These are phyloP conservation scores for Sporothrix brunneoviolacea DNA, from an alignment of 2,329 filamentous ascomycete species.

Conservation along the genomic window DNA sequence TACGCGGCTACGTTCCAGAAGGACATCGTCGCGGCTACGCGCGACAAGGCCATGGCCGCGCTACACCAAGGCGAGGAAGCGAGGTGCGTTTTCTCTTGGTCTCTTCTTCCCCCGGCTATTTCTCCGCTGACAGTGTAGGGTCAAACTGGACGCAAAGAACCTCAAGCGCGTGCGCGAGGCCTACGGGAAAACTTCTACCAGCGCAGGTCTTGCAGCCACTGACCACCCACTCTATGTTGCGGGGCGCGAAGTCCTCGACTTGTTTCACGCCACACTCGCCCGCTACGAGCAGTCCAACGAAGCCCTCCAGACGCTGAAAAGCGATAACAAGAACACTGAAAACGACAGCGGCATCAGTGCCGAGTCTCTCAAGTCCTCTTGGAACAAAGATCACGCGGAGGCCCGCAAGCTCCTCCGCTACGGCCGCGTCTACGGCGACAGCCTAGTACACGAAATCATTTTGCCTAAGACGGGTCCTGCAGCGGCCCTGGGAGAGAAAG, in stretches of 20 bases:
- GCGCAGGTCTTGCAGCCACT: background rate
- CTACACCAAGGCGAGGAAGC: conserved; percentile 5
- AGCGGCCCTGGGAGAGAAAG: too few species aligned
- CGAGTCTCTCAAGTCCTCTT: conserved; percentile 1
- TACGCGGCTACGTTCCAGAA: conserved; percentile 13
- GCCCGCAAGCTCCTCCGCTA: conserved; percentile 17
- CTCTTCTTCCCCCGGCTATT: too few species aligned
- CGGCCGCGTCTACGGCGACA: conserved; percentile 19
- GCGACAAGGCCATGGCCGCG: conserved; percentile 4
- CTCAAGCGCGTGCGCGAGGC: conserved; percentile 3
- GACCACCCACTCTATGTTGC: conserved; percentile 11
- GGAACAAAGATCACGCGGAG: conserved; percentile 17
- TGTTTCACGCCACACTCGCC: conserved; percentile 9
- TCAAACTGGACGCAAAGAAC: background rate
- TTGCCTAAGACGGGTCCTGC: conserved; percentile 5
- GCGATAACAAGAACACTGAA: background rate
- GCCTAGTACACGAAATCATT: conserved; percentile 17
- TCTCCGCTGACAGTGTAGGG: too few species aligned
- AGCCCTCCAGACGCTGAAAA: background rate
- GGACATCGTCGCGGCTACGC: conserved; percentile 5
- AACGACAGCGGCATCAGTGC: background rate
- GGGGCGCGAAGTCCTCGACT: conserved; percentile 12
- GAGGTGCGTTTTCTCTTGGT: background rate
- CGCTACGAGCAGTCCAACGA: conserved; percentile 14
- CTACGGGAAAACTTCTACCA: background rate